Base-by-base conservation (phyloP, 129 eudicot species). In the Logfia minima region DNA sequence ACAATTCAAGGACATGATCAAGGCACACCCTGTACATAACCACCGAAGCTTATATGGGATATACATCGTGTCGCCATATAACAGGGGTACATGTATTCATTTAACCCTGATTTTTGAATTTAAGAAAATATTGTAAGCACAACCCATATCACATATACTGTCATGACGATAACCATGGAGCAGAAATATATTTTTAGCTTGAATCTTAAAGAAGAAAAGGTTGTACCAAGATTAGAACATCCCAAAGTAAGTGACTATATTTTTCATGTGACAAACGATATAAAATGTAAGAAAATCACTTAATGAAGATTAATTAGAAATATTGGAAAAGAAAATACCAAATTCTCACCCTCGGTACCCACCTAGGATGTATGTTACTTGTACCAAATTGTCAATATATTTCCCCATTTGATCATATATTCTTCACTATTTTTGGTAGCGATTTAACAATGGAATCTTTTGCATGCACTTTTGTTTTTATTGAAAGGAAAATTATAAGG, bases 161-260 rank as follows among this genome's bases (percentile, higher is more conserved):
- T 60, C 65, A 72, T n/a, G 58, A 35, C 37, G 51, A 66, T 65
- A 59, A 41, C 4, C 51, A 78, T 39, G 41, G 48, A 75, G 68
- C 81, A 68, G 56, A 58, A 77, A 5, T 58, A 24, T 67, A 39
- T 16, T 26, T 41, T 39, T 34, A 34, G 37, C 37, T 34, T 5
- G 37, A 34, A 8, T 39, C 45, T 39, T 39, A 8, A 8, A 39
- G 45, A 43, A 43, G 72, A 65, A 45, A 75, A 64, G 22, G 37
- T 28, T 43, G 29, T 35, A 55, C 19, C 22, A 64, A 45, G 39
- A 35, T 39, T 48, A 48, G 11, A 26, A 75, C 59, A 65, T 76
- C 52, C 32, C 52, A 13, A 64, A 66, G 48, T 14, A 75, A 41
- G 29, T n/a, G 63, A 75, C 66, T 37, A n/a, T 29, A 18, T 56